Evolutionary conservation across 1,284 basidiomycete species (phyloP).

Genomic region (Malassezia brasiliensis): DNA sequence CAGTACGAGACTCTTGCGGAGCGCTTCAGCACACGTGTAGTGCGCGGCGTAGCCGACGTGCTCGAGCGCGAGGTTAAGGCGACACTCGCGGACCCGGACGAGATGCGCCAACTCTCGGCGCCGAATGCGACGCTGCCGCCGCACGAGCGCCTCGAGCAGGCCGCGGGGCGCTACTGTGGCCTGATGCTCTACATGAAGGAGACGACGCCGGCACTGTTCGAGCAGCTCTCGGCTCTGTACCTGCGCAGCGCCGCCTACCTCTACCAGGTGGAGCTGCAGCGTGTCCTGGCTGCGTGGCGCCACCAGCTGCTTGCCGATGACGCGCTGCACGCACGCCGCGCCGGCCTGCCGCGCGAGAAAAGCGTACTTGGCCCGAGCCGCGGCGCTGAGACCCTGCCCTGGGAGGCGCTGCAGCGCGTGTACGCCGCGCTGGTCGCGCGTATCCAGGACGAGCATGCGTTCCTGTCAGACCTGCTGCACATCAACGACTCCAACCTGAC

Average conservation of each 20-base stretch:
- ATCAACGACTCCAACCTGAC: slow-evolving; percentile 68
- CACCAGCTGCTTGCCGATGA: slow-evolving; percentile 24
- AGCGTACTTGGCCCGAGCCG: slow-evolving; percentile 5
- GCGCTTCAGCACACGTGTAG: slow-evolving; percentile 81
- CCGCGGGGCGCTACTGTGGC: slow-evolving; percentile 77
- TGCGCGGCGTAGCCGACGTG: slow-evolving; percentile 80
- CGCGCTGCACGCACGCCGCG: background rate
- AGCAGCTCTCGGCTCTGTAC: slow-evolving; percentile 33
- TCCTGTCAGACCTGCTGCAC: slow-evolving; percentile 83
- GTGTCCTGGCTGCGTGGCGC: slow-evolving; percentile 26
- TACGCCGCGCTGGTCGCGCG: slow-evolving; percentile 68
- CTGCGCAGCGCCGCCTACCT: slow-evolving; percentile 30
- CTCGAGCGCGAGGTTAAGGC: slow-evolving; percentile 54
- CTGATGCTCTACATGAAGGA: slow-evolving; percentile 88
- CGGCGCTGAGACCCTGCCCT: slow-evolving; percentile 10
- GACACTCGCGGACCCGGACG: slow-evolving; percentile 24
- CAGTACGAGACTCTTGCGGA: slow-evolving; percentile 78
- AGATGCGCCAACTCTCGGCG: slow-evolving; percentile 22
- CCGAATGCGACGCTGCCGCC: slow-evolving; percentile 30
- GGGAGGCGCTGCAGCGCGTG: slow-evolving; percentile 64
- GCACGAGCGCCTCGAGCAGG: slow-evolving; percentile 57
- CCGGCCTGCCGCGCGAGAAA: slow-evolving; percentile 18
- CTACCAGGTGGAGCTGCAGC: slow-evolving; percentile 35
- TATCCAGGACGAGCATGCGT: slow-evolving; percentile 72
- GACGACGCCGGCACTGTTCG: slow-evolving; percentile 53